A percentile compares a stretch with the other conserved stretches of the same genome.
phyloP scores from a whole-genome alignment of 345 rosid species.

The Eutrema heterophyllum region DNA sequence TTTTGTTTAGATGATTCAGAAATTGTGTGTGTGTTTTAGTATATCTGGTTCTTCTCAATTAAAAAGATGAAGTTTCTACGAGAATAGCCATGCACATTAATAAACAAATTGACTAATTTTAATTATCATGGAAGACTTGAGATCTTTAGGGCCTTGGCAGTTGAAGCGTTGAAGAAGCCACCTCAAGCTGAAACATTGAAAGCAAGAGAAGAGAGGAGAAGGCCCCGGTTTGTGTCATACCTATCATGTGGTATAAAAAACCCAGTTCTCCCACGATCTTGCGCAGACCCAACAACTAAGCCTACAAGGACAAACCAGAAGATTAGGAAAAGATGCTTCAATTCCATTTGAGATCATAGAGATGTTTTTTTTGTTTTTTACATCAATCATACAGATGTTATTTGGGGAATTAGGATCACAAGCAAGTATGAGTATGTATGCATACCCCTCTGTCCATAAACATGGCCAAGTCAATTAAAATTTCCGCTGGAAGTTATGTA shows the following conservation, averaged over 20 bases:
- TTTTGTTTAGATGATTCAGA: not conserved
- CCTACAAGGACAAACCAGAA: not conserved
- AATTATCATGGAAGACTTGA: no score
- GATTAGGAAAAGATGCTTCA: not conserved
- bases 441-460: not conserved
- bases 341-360: not conserved
- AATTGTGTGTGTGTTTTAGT: not conserved
- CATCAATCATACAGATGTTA: not conserved
- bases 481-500: no score
- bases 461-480: not conserved
- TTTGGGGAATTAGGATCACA: not conserved
- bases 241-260: slow-evolving; percentile 2
- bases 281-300: not conserved
- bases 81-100: not conserved
- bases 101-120: not conserved
- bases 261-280: not conserved
- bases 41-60: not conserved
- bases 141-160: not conserved
- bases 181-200: slow-evolving; percentile 1
- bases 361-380: not conserved
- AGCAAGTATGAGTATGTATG: not conserved
- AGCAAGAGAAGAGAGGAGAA: slow-evolving; percentile 25
- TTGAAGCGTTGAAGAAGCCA: not conserved
- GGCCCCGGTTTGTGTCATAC: slow-evolving; percentile 19
- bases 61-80: not conserved